Evolutionary conservation across 2,329 filamentous ascomycete genomes (phyloP), one percentile per base, ranked within the genome.

Genomic region (Penicillium paneum): DNA sequence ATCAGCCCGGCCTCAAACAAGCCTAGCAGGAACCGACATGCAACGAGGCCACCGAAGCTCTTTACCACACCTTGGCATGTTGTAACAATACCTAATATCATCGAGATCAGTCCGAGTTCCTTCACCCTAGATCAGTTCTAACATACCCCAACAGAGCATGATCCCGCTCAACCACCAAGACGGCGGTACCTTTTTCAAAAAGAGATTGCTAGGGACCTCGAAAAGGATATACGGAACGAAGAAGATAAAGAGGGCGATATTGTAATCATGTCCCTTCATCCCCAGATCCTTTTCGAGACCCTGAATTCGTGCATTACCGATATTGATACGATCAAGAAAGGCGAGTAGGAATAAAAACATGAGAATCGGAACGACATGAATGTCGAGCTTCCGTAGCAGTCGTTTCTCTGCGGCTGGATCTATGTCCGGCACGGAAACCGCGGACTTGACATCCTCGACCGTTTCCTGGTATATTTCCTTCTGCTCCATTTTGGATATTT

Each of bases 251-350:
- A 79, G 61, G 1, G 73, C 72, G 31, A 74, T 68, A 55, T 77
- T 78, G 54, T 73, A 79, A 48, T 74, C 70, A 47, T 72, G 71
- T 17, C 66, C 68, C 5, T 64, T 67, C 76, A 80, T 77, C 43
- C 71, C 56, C 40, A 80, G 66, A 46, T 77, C 72, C 42, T 64
- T 63, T 57, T 78, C 74, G 12, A 80, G 61, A 3, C 76, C 76
- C 47, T 76, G 70, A 13, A 79, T 67, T 5, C 76, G 70, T 1
- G 77, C 78, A 64, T 80, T 79, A 28, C 76, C 77, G 49, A 79
- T 79, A 56, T 76, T 76, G 62, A 75, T 73, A n/a, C 77, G 70
- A 57, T 79, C 77, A 8, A 79, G 64, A 50, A 79, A 79, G 3
- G 74, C 71, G 35, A 77, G 67, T 13, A 78, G 63, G 55, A 75